Percentiles rank a stretch among this genome's conserved stretches.
These are phyloP conservation scores for Cymbopogon citratus DNA, from an alignment of 176 grass and related monocot genomes.

Conservation along the genomic window DNA sequence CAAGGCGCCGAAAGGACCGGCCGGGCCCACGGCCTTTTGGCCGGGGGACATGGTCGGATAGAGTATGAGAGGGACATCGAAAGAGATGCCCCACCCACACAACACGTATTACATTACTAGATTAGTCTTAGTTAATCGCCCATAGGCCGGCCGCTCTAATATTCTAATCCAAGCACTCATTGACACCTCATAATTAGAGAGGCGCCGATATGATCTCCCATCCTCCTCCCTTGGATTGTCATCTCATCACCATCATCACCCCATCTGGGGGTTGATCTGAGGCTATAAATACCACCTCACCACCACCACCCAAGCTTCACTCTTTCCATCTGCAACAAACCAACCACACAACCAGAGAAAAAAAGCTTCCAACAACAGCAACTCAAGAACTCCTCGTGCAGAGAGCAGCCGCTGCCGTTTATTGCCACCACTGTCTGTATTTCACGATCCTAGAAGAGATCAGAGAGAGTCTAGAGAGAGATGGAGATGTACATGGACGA, in stretches of 20 bases:
- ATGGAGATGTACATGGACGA: constrained; percentile 54
- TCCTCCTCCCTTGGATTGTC: background rate
- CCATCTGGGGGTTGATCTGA: no score
- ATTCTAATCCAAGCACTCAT: background rate
- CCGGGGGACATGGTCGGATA: constrained; percentile 24
- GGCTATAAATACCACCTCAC: constrained; percentile 17
- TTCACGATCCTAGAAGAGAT: no score
- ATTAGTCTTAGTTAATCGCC: background rate
- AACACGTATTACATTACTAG: background rate
- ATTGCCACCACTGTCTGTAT: no score
- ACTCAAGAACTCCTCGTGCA: background rate
- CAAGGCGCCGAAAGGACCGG: background rate
- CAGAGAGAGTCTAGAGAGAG: background rate
- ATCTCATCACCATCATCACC: no score
- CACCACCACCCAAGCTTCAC: background rate
- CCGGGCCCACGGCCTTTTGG: background rate
- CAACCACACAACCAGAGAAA: background rate
- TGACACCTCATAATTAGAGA: background rate
- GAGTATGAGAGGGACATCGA: constrained; percentile 26
- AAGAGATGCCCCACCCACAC: constrained; percentile 21
- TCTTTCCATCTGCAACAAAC: background rate
- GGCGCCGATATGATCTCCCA: no score
- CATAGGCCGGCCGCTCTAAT: background rate
- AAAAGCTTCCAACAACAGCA: no score
- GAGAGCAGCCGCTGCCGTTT: background rate